These are phyloP conservation scores for Chaetomium globosum DNA, from an alignment of 2,329 filamentous ascomycete genomes.

Conservation along the genomic window DNA sequence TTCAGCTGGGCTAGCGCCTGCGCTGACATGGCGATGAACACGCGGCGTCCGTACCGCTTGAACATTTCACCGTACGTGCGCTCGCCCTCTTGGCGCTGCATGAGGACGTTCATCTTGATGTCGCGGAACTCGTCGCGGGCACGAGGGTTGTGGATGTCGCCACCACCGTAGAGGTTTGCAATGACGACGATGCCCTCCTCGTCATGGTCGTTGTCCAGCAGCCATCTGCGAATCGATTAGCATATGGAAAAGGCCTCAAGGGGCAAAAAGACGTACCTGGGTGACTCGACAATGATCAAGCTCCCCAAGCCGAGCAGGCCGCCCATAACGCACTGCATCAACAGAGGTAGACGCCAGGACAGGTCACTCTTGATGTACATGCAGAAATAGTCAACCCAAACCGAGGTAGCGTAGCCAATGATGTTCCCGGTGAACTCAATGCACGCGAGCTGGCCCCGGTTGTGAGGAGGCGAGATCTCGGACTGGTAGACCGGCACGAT, in stretches of 20 bases:
- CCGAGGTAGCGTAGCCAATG: constrained; percentile 89
- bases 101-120: constrained; percentile 96
- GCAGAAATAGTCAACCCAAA: constrained; percentile 98
- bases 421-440: constrained; percentile 99
- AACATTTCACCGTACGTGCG: constrained; percentile 94
- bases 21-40: constrained; percentile 98
- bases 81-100: constrained; percentile 93
- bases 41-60: constrained; percentile 82
- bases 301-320: constrained; percentile 81
- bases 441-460: constrained; percentile 90
- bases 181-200: constrained; percentile 98
- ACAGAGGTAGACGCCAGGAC: constrained; percentile 86
- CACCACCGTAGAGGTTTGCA: constrained; percentile 93
- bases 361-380: constrained; percentile 82
- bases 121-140: constrained; percentile 95
- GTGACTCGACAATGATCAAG: constrained; percentile 93
- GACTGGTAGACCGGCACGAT: constrained; percentile 94
- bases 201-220: constrained; percentile 95
- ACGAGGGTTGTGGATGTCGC: constrained; percentile 90
- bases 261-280: constrained; percentile 60
- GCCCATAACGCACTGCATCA: constrained; percentile 96
- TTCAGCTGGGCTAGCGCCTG: constrained; percentile 95
- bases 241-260: constrained; percentile 19
- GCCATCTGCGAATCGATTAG: constrained; percentile 67
- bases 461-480: constrained; percentile 94